Evolutionary conservation across 371 early-diverging fungal species (phyloP), one percentile per base, ranked within the genome.

Genomic region (Lichtheimia ornata): DNA sequence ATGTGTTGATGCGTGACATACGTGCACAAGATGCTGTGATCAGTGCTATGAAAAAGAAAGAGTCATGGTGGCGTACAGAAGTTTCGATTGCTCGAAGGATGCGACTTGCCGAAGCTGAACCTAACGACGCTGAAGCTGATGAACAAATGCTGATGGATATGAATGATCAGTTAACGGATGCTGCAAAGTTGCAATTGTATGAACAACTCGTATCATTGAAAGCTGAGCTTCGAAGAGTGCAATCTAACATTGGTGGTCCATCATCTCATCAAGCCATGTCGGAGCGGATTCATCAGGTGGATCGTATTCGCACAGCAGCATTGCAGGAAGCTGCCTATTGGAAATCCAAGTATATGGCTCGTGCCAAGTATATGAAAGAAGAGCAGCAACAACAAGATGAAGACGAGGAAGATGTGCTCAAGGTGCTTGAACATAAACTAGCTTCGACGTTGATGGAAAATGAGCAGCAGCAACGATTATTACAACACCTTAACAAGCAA

Each of bases 241-340:
- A 71, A 22, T 42, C 72, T 5, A 65, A 65, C 22, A 84, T 86
- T 25, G 67, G 69, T 1, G 77, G 77, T 11, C 80, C 82, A 58
- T 77, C 82, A 0, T 24, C 22, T 1, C 61, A 61, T n/a, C 79
- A 81, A 28, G 58, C 70, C 5, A 81, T 82, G 35, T 72, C 80
- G 1, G 61, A 66, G 27, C 79, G 78, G 49, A 69, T 84, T 17
- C 69, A 61, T 17, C 78, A 79, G 24, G 77, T 81, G 2, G 83
- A 85, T 56, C 72, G 80, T 3, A 66, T 81, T 62, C 71, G 81
- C 35, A 76, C 78, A 7, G 82, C 79, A 2, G 83, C 85, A 1
- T 64, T 85, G 12, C 85, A 85, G 56, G 85, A 85, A 59, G 83
- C 85, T 0, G 82, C 81, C 0, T 85, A 85, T 58, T 74, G 79